Evolutionary conservation across 2,329 filamentous ascomycete genomes (phyloP), one percentile per base, ranked within the genome.

Genomic region (Lachnum nothofagi): DNA sequence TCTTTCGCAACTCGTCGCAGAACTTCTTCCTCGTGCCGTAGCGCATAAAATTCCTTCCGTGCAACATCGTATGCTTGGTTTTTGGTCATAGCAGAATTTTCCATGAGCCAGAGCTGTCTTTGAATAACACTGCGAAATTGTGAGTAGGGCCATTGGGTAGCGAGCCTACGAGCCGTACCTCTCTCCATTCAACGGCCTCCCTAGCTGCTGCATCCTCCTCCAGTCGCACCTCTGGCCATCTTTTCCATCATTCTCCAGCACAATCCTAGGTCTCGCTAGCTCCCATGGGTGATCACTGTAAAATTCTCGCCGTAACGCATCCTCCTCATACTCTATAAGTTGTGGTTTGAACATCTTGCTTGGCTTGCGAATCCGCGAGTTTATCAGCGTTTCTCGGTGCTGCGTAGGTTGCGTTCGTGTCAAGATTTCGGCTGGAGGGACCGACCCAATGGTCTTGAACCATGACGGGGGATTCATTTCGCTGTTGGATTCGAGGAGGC

Each of bases 231-330:
- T 74, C 66, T 85, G 80, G 44, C 80, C 75, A 64, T 98, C 91
- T 65, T 85, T 86, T 45, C 93, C 93, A 62, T 91, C 86, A 59
- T 83, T 75, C 70, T 98, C 93, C 8, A 97, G 72, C 40, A 98
- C 74, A 50, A 95, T 76, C 59, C 88, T 79, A 46, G 93, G 93
- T 54, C 91, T 79, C 16, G 93, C 93, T 64, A 98, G 73, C 70
- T 98, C 93, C 93, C 93, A 98, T 4, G 93, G 93, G 67, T 98
- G 93, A 68, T 98, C 91, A 63, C 78, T 82, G 73, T 88, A 98
- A 72, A 97, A 98, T 23, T 83, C 80, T 58, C 71, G 75, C 55
- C 93, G 84, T 63, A 98, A 75, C 52, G 72, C 70, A 69, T 98
- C 93, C 68, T 98, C 93, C 52, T 86, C 80, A 66, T 93, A 96